Evolutionary conservation across 495 filamentous ascomycete genomes (phyloP).

Genomic region (Parathielavia hyrcaniae): DNA sequence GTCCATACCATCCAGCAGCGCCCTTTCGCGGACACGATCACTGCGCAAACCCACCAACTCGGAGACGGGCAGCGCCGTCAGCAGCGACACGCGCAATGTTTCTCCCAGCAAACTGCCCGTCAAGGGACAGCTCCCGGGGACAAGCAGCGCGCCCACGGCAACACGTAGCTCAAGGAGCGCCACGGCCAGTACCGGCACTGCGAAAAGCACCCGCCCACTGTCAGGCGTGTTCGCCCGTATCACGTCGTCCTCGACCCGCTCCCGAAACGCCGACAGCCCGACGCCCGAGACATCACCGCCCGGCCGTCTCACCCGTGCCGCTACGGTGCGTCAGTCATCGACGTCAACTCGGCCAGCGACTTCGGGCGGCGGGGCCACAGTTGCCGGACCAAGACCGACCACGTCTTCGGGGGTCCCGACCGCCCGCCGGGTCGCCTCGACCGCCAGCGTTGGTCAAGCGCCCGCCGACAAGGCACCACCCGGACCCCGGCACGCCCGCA

Average conservation of each 20-base stretch:
- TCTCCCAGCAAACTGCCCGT: constrained; percentile 48
- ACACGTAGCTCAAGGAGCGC: constrained; percentile 13
- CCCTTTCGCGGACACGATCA: constrained; percentile 41
- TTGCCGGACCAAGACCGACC: constrained; percentile 17
- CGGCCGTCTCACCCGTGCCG: constrained; percentile 3
- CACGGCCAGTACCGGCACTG: constrained; percentile 2
- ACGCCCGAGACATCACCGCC: neutral
- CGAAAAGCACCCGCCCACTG: constrained; percentile 13
- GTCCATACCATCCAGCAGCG: constrained; percentile 23
- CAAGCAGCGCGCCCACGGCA: constrained; percentile 24
- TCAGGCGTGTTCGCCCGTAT: constrained; percentile 17
- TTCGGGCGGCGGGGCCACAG: constrained; percentile 6
- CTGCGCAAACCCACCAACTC: constrained; percentile 35
- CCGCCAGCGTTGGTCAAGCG: constrained; percentile 3
- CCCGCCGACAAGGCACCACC: neutral
- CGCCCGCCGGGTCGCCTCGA: constrained; percentile 10
- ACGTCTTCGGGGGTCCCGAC: constrained; percentile 22
- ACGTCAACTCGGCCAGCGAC: constrained; percentile 21
- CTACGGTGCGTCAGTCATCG: constrained; percentile 7
- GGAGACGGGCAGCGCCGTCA: constrained; percentile 6
- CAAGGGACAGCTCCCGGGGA: constrained; percentile 26
- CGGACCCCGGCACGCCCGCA: constrained; percentile 22
- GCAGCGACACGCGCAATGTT: constrained; percentile 16
- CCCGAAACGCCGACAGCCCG: neutral
- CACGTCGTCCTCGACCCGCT: constrained; percentile 8